These are phyloP conservation scores for Gnomoniopsis smithogilvyi DNA, from an alignment of 2,329 filamentous ascomycete genomes.

Conservation along the genomic window DNA sequence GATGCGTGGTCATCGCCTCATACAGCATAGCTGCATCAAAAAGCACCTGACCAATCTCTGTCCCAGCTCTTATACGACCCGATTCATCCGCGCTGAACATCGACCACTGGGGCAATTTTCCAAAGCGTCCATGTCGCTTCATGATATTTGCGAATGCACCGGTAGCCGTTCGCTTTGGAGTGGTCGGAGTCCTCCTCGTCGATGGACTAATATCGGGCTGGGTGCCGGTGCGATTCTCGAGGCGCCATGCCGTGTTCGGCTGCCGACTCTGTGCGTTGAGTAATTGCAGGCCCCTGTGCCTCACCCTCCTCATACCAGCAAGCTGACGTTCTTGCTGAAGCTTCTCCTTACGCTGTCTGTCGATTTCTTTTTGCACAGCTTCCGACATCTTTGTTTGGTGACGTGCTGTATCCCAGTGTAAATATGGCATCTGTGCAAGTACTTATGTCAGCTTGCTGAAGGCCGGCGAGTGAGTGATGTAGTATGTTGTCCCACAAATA, in stretches of 20 bases:
- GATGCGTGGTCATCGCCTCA: slow-evolving; percentile 33
- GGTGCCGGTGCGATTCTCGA: slow-evolving; percentile 6
- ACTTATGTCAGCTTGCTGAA: rapidly evolving
- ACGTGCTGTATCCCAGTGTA: slow-evolving; percentile 37
- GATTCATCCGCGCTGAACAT: slow-evolving; percentile 8
- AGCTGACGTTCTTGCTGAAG: slow-evolving; percentile 1
- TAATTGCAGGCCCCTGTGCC: slow-evolving; percentile 12
- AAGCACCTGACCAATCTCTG: slow-evolving; percentile 26
- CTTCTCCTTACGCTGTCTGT: slow-evolving; percentile 12
- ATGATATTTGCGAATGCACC: slow-evolving; percentile 17
- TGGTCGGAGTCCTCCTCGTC: background rate
- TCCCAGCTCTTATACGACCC: slow-evolving; percentile 10
- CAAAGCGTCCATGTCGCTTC: slow-evolving; percentile 14
- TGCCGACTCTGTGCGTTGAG: slow-evolving; percentile 14
- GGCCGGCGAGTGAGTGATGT: too few relatives aligned
- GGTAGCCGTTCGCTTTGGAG: slow-evolving; percentile 8
- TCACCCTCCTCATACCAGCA: slow-evolving; percentile 9
- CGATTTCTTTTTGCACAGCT: slow-evolving; percentile 11
- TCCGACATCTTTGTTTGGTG: slow-evolving; percentile 12
- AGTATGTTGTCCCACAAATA: slow-evolving; percentile 3
- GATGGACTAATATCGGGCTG: background rate
- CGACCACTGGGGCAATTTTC: background rate
- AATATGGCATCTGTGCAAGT: slow-evolving; percentile 34
- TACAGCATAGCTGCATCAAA: slow-evolving; percentile 31
- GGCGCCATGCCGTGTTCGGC: slow-evolving; percentile 12